phyloP scores from a whole-genome alignment of 148 eudicot species.

The Drosera capensis region DNA sequence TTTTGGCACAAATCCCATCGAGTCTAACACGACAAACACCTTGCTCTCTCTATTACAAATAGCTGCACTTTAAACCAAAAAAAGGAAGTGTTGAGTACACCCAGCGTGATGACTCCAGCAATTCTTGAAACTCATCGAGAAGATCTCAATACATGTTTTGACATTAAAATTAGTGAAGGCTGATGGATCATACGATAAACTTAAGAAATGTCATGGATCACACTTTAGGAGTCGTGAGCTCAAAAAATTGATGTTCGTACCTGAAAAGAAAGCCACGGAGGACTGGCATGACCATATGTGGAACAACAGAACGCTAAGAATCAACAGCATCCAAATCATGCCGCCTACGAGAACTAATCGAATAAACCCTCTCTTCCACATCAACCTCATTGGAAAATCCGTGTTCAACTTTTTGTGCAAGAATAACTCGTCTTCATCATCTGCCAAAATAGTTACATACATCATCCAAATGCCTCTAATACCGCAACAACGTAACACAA shows the following conservation, averaged over 20 bases:
- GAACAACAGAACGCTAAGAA: conserved; percentile 52
- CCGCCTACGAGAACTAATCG: conserved; percentile 77
- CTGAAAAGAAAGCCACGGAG: conserved; percentile 78
- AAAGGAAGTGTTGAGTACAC: not conserved
- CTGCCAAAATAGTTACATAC: conserved; percentile 16
- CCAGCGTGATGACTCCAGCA: not conserved
- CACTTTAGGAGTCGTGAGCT: no score
- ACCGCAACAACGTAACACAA: no score
- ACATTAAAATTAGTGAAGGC: no score
- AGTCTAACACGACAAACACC: conserved; percentile 54
- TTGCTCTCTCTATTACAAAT: conserved; percentile 82
- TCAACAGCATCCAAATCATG: conserved; percentile 80
- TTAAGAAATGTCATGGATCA: no score
- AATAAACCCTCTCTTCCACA: conserved; percentile 79
- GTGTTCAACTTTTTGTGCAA: conserved; percentile 27
- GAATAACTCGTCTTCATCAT: conserved; percentile 21
- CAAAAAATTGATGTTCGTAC: conserved; percentile 13
- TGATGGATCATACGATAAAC: no score
- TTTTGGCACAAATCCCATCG: conserved; percentile 71
- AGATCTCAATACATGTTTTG: no score
- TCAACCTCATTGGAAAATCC: conserved; percentile 42
- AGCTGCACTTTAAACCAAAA: conserved; percentile 44
- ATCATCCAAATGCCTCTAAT: no score
- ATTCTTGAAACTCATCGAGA: not conserved
- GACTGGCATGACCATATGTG: conserved; percentile 97